Percentiles rank a stretch among this genome's conserved stretches.
Evolutionary conservation across 768 basidiomycete species (phyloP).

Genomic region (Lactifluus rugatus): DNA sequence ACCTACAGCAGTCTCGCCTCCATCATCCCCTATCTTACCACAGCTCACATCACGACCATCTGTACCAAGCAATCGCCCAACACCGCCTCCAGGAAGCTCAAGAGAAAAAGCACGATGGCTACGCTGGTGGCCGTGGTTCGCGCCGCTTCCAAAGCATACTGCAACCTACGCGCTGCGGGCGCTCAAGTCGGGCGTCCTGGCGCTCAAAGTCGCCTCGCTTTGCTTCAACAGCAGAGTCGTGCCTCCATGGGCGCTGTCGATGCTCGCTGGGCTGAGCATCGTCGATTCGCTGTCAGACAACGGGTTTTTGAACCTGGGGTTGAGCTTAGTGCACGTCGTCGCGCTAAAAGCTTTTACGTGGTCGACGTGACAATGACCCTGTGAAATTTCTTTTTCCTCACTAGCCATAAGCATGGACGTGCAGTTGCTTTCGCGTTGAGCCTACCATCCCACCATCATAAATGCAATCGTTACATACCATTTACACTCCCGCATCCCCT

Average conservation of each 20-base stretch:
- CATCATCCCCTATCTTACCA: background rate
- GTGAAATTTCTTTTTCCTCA: background rate
- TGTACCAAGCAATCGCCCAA: background rate
- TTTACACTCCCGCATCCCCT: background rate
- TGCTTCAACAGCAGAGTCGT: conserved; percentile 21
- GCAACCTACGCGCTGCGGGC: background rate
- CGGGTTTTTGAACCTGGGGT: conserved; percentile 28
- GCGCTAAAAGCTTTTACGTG: conserved; percentile 1
- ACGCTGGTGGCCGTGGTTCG: background rate
- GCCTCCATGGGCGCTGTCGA: conserved; percentile 23
- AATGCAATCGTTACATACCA: background rate
- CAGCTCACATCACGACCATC: conserved; percentile 17
- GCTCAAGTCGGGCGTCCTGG: conserved; percentile 21
- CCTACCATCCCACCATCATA: background rate
- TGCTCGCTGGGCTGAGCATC: conserved; percentile 31
- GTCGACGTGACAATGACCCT: background rate
- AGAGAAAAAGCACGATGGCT: background rate
- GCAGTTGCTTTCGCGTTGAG: background rate
- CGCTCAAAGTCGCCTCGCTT: conserved; percentile 22
- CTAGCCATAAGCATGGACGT: background rate
- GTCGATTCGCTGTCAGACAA: conserved; percentile 39
- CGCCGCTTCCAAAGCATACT: background rate
- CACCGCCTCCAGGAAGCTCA: background rate
- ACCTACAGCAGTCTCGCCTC: background rate
- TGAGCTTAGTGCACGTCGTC: conserved; percentile 34